phyloP scores from a whole-genome alignment of 768 basidiomycete genomes.

The Leccinellum rugosiceps region DNA sequence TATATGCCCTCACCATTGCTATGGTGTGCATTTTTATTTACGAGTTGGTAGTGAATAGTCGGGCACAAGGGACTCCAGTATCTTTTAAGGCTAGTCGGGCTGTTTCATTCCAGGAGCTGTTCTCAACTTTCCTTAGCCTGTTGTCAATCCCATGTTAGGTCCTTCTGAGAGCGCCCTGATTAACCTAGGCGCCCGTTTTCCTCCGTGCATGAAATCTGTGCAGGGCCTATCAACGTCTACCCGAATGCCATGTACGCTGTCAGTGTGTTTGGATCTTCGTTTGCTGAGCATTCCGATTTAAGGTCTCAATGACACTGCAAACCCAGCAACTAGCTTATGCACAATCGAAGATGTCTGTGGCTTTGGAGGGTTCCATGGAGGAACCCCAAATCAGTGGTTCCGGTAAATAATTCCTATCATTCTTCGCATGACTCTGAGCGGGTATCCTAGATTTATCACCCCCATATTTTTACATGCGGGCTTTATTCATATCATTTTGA shows the following conservation, averaged over 20 bases:
- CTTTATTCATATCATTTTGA: slow-evolving; percentile 87
- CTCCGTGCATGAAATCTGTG: slow-evolving; percentile 86
- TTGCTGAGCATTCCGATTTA: slow-evolving; percentile 5
- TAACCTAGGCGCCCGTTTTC: slow-evolving; percentile 86
- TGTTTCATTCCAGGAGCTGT: not conserved
- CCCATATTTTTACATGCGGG: slow-evolving; percentile 94
- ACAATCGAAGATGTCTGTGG: slow-evolving; percentile 82
- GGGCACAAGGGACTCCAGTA: slow-evolving; percentile 76
- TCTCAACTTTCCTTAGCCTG: slow-evolving; percentile 47
- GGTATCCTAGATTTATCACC: slow-evolving; percentile 63
- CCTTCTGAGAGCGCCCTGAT: slow-evolving; percentile 84
- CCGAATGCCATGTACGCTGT: slow-evolving; percentile 53
- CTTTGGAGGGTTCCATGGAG: slow-evolving; percentile 66
- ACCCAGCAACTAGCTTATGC: slow-evolving; percentile 68
- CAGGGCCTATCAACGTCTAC: slow-evolving; percentile 51
- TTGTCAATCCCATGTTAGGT: slow-evolving; percentile 88
- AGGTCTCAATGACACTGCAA: slow-evolving; percentile 84
- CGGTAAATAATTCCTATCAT: slow-evolving; percentile 36
- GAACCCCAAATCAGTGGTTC: slow-evolving; percentile 54
- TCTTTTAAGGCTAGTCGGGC: slow-evolving; percentile 69
- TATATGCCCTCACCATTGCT: slow-evolving; percentile 57
- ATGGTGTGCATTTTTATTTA: slow-evolving; percentile 82
- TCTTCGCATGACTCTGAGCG: slow-evolving; percentile 43
- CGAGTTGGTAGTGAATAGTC: slow-evolving; percentile 74
- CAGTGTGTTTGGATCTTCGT: slow-evolving; percentile 3